These are phyloP conservation scores for Benincasa hispida DNA, from an alignment of 306 rosid genomes.

Conservation along the genomic window DNA sequence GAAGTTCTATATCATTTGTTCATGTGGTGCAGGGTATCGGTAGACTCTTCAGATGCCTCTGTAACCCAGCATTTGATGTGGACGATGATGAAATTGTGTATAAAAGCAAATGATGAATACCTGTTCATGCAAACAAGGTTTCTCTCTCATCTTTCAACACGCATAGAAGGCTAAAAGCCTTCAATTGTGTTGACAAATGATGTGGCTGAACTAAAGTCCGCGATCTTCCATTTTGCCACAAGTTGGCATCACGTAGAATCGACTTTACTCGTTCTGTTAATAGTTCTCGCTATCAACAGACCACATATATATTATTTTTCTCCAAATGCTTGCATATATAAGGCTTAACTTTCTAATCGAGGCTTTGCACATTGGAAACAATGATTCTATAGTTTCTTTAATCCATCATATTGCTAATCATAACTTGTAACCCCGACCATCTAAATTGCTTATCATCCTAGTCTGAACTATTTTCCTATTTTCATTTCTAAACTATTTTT, in stretches of 20 bases:
- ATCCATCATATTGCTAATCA: neutral
- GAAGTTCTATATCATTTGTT: neutral
- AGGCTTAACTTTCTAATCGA: neutral
- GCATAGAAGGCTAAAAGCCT: neutral
- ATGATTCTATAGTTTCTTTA: neutral
- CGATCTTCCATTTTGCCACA: neutral
- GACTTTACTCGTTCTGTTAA: neutral
- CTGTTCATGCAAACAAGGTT: neutral
- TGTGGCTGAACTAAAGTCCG: neutral
- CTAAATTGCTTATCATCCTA: neutral
- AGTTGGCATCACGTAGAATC: neutral
- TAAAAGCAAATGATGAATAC: slow-evolving; percentile 42
- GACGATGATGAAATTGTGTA: slow-evolving; percentile 88
- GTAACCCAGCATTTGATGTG: slow-evolving; percentile 94
- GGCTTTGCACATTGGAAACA: neutral
- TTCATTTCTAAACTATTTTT: too few relatives aligned
- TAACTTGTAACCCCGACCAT: neutral
- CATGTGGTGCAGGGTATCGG: slow-evolving; percentile 56
- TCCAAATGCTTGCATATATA: neutral
- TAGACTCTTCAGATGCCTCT: slow-evolving; percentile 91
- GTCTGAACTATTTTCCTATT: too few relatives aligned
- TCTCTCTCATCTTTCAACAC: neutral
- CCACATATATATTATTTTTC: neutral
- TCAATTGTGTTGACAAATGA: neutral
- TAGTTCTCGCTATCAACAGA: neutral